Base-by-base conservation (phyloP, 352 stramenopile species). In the Pythium guiyangense region DNA sequence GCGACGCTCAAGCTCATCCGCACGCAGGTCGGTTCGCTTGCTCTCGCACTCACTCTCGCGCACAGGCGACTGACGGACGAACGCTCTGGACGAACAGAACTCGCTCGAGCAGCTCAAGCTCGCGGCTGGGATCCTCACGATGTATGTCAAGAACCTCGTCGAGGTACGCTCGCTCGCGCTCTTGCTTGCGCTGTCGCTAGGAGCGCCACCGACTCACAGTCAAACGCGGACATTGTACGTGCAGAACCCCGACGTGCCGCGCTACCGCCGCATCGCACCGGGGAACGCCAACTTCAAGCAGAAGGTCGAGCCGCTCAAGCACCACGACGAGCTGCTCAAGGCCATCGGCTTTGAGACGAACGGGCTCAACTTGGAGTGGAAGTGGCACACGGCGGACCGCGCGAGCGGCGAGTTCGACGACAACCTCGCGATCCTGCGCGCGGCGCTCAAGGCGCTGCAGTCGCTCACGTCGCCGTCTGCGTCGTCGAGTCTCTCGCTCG, bases 131-230 rank as follows among this genome's bases (percentile, higher is more conserved):
- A 88, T 93, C 58, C 70, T 93, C 22, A 81, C 79, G 57, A 93
- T 93, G 83, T 93, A 93, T 70, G 80, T 90, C 56, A 91, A 90
- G 72, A 93, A 93, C 58, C 62, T 93, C 15, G 69, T 89, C 20
- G 83, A 92, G 71, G 81, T 89, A 75, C 52, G 60, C 20, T 47
- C 10, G 35, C 29, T 22, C 52, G 20, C 8, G 12, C 31, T 6
- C 8, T 49, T 25, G 6, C 49, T 35, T 9, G 11, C 8, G 17
- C 10, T 9, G 27, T 4, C 1, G n/a, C 9, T 4, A 42, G 20
- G 18, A 25, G 42, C 6, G n/a, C 14, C 14, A 14, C 39, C n/a
- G 39, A 37, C 18, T 44, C 12, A 44, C 31, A 43, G 52, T 20
- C 49, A 17, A 26, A n/a, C 22, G 52, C 20, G 29, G 10, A 2